These are phyloP conservation scores for Fusarium sambucinum DNA, from an alignment of 2,329 filamentous ascomycete genomes.

Conservation along the genomic window DNA sequence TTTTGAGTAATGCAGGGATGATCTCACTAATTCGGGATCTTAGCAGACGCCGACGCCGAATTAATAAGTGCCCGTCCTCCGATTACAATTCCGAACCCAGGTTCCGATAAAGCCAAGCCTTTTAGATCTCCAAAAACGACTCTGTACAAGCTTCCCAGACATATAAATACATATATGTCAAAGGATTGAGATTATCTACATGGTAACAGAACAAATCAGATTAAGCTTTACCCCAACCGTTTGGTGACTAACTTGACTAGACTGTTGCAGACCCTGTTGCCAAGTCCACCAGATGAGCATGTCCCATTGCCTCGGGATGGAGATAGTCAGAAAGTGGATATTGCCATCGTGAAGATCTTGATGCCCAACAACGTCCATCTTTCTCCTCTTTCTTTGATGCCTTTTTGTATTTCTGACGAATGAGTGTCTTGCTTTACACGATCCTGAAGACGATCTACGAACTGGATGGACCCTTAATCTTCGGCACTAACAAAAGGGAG, in stretches of 20 bases:
- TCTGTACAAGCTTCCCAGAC: not conserved
- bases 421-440: not conserved
- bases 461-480: slow-evolving; percentile 7
- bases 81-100: not conserved
- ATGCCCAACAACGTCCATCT: slow-evolving; percentile 26
- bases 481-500: not conserved
- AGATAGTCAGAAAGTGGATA: slow-evolving; percentile 9
- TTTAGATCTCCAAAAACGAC: not conserved
- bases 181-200: not conserved
- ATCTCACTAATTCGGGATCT: slow-evolving; percentile 8
- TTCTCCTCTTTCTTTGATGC: not conserved
- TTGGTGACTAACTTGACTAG: slow-evolving; percentile 2
- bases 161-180: not conserved
- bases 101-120: not conserved
- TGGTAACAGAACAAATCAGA: not conserved
- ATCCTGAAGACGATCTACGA: not conserved
- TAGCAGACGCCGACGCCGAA: slow-evolving; percentile 13
- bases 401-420: not conserved
- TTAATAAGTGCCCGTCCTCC: not conserved
- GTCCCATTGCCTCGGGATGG: slow-evolving; percentile 26
- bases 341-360: slow-evolving; percentile 23
- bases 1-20: slow-evolving; percentile 7
- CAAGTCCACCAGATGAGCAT: not conserved
- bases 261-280: not conserved
- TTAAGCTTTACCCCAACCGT: slow-evolving; percentile 37